phyloP scores from a whole-genome alignment of 306 rosid genomes.

The Gynostemma pentaphyllum region DNA sequence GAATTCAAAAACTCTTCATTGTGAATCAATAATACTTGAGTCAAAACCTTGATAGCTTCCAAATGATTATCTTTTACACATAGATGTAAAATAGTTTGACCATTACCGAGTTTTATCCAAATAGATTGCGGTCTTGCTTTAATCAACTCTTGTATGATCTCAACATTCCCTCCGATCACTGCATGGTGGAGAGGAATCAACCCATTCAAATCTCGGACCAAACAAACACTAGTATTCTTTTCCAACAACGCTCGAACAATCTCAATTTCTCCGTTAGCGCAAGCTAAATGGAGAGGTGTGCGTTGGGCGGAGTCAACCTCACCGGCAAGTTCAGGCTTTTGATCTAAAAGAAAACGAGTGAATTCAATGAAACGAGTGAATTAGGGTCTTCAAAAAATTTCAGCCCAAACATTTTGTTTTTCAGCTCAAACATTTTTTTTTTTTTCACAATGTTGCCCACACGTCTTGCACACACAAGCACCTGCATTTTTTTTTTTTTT shows the following conservation, averaged over 20 bases:
- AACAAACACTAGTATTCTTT: not conserved
- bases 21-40: too few species aligned
- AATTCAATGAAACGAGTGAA: not conserved
- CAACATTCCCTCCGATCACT: not conserved
- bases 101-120: too few species aligned
- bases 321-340: not conserved
- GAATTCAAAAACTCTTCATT: too few species aligned
- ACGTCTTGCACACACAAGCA: too few species aligned
- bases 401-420: too few species aligned
- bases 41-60: too few species aligned
- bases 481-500: too few species aligned
- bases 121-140: too few species aligned
- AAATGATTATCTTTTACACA: too few species aligned
- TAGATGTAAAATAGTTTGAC: too few species aligned
- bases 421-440: too few species aligned
- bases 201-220: not conserved
- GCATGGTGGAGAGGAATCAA: slow-evolving; percentile 3
- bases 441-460: too few species aligned
- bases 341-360: not conserved
- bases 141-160: not conserved
- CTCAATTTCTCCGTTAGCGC: not conserved
- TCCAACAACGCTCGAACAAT: not conserved
- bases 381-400: not conserved
- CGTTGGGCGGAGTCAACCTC: not conserved
- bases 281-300: not conserved